These are phyloP conservation scores for Senna siamea DNA, from an alignment of 306 rosid species.

Conservation along the genomic window DNA sequence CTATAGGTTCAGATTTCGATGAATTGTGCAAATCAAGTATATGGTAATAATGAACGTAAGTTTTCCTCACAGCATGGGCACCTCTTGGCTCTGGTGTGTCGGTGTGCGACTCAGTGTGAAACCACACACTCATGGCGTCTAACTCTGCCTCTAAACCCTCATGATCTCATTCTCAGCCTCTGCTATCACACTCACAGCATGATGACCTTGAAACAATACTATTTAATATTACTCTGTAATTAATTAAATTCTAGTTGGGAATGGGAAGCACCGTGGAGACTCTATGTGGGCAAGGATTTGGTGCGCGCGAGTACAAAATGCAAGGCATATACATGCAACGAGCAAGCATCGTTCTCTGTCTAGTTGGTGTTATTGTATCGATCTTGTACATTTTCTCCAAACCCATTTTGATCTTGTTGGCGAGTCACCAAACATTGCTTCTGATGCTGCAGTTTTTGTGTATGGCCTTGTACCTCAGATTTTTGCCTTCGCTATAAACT, in stretches of 20 bases:
- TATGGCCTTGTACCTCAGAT: slow-evolving; percentile 50
- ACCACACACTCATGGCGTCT: too few relatives aligned
- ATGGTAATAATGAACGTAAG: too few relatives aligned
- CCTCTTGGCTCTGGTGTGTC: too few relatives aligned
- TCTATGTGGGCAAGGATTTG: slow-evolving; percentile 59
- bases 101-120: too few relatives aligned
- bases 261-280: slow-evolving; percentile 73
- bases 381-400: neutral
- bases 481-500: slow-evolving; percentile 54
- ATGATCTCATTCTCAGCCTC: too few relatives aligned
- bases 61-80: too few relatives aligned
- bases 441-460: neutral
- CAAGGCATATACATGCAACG: slow-evolving; percentile 6
- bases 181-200: neutral
- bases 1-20: too few relatives aligned
- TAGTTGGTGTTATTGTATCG: neutral
- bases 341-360: neutral
- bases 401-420: neutral
- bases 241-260: slow-evolving; percentile 44
- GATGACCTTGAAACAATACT: neutral
- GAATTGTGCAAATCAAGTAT: too few relatives aligned
- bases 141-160: too few relatives aligned
- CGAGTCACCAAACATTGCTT: neutral
- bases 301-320: slow-evolving; percentile 35
- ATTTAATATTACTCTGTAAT: neutral